A percentile compares a stretch with the other conserved stretches of the same genome.
These are phyloP conservation scores for Crithidia acanthocephali DNA, from an alignment of 208 protist species.

Conservation along the genomic window DNA sequence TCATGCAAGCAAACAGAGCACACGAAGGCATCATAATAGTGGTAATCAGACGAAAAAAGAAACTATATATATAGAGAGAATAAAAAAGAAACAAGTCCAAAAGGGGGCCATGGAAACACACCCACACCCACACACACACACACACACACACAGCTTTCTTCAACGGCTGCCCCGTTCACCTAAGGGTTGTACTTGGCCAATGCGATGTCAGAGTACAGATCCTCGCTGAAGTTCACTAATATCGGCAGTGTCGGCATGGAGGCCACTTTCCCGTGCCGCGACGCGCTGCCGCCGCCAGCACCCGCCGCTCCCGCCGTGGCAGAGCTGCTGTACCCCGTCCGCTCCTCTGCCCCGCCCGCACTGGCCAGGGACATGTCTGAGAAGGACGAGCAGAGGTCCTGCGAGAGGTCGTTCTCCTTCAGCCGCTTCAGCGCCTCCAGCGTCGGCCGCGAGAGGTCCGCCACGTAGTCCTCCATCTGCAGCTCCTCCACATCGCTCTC, in stretches of 20 bases:
- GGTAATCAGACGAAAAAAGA: conserved; percentile 23
- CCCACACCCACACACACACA: conserved; percentile 3
- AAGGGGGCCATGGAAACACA: not conserved
- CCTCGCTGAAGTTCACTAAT: conserved; percentile 17
- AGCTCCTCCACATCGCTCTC: conserved; percentile 34
- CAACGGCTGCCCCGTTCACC: not conserved
- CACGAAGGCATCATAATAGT: no score
- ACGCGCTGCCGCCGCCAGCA: not conserved
- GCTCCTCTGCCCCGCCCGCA: not conserved
- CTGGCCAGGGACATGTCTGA: conserved; percentile 20
- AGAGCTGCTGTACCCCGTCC: no score
- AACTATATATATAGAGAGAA: conserved; percentile 27
- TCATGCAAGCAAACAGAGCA: no score
- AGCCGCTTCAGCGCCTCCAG: conserved; percentile 13
- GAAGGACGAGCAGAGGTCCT: not conserved
- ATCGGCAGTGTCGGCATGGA: conserved; percentile 3
- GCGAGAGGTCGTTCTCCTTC: not conserved
- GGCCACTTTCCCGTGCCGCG: not conserved
- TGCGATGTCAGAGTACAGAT: conserved; percentile 18
- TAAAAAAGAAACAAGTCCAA: conserved; percentile 10
- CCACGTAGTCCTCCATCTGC: conserved; percentile 18
- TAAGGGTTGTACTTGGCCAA: conserved; percentile 23
- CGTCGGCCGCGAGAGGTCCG: not conserved
- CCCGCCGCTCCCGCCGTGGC: not conserved
- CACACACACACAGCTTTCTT: not conserved